A percentile compares a stretch with the other conserved stretches of the same genome.
phyloP scores from a whole-genome alignment of 1,284 basidiomycete species.

The Trametes hirsuta region DNA sequence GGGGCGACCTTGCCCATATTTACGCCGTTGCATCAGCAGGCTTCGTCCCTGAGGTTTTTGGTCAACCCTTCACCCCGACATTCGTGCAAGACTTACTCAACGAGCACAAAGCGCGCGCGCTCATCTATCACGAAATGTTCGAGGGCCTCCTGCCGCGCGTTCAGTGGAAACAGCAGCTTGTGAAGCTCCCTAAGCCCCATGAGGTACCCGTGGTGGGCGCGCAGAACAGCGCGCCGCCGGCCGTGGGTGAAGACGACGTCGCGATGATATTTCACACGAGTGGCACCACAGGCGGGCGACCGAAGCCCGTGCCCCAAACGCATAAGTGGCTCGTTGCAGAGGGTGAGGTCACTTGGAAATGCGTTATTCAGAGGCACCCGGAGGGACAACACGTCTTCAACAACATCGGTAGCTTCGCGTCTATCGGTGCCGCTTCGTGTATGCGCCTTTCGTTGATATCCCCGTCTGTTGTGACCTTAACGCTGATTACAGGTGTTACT shows the following conservation, averaged over 20 bases:
- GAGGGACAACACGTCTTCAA: slow-evolving; percentile 27
- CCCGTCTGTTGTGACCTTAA: background rate
- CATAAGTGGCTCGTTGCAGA: slow-evolving; percentile 33
- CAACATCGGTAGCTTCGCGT: slow-evolving; percentile 27
- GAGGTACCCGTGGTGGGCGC: background rate
- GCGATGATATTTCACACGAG: slow-evolving; percentile 38
- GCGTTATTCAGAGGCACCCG: slow-evolving; percentile 28
- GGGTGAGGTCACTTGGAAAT: slow-evolving; percentile 18
- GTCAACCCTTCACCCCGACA: slow-evolving; percentile 19
- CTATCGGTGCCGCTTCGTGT: slow-evolving; percentile 37
- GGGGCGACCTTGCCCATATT: slow-evolving; percentile 32
- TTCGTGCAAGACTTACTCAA: slow-evolving; percentile 25
- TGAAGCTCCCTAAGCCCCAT: slow-evolving; percentile 4
- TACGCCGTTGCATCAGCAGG: slow-evolving; percentile 34
- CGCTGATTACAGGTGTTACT: slow-evolving; percentile 27
- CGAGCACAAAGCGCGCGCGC: slow-evolving; percentile 22
- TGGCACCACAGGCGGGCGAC: slow-evolving; percentile 36
- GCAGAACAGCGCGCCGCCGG: background rate
- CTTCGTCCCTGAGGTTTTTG: slow-evolving; percentile 35
- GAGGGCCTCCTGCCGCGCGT: slow-evolving; percentile 14
- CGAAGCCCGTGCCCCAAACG: slow-evolving; percentile 35
- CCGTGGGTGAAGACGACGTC: slow-evolving; percentile 26
- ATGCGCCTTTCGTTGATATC: background rate
- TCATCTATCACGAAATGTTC: slow-evolving; percentile 29
- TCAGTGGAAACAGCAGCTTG: slow-evolving; percentile 2